Evolutionary conservation across 2,329 filamentous ascomycete species (phyloP), one percentile per base, ranked within the genome.

Genomic region (Cladosporium sp.): DNA sequence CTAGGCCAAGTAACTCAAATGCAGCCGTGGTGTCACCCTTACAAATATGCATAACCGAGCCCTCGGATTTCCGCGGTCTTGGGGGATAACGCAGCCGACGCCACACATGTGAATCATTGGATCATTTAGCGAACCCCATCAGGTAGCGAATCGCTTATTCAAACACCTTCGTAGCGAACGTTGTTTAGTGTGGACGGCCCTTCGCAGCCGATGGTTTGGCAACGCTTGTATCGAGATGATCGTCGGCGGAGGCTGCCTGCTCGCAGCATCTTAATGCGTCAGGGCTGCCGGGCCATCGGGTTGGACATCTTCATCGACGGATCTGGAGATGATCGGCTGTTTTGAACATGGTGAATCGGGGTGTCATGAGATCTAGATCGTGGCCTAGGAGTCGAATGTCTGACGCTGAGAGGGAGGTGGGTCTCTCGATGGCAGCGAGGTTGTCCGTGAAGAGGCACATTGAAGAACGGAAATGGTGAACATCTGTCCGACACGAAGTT

Each of bases 51-150:
- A 26, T 50, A 50, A 49, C 55, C 55, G 31, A 40, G n/a, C 6
- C 6, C 33, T 57, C 55, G 55, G 55, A 57, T 57, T 57, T 57
- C 11, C 55, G 14, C 55, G 55, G 55, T 33, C n/a, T 21, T 28
- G 55, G 33, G 29, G n/a, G 33, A 35, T 11, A 29, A 57, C 55
- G 21, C 21, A 33, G 14, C 55, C n/a, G 55, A 40, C 52, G 52
- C 52, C 52, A 35, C 55, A 31, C 8, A 3, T 46, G 0, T 1
- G 12, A 46, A 21, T 3, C 12, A 46, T 46, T 23, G 40, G 40
- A 21, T 11, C 40, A 4, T 46, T 16, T 46, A 46, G 40, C 40
- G n/a, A 46, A 12, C n/a, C 21, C n/a, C 4, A 11, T 3, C 10
- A 46, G 3, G 8, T 8, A 46, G 40, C 40, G 40, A 46, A 46